phyloP scores from a whole-genome alignment of 2,329 filamentous ascomycete species.

The Aplosporella prunicola region DNA sequence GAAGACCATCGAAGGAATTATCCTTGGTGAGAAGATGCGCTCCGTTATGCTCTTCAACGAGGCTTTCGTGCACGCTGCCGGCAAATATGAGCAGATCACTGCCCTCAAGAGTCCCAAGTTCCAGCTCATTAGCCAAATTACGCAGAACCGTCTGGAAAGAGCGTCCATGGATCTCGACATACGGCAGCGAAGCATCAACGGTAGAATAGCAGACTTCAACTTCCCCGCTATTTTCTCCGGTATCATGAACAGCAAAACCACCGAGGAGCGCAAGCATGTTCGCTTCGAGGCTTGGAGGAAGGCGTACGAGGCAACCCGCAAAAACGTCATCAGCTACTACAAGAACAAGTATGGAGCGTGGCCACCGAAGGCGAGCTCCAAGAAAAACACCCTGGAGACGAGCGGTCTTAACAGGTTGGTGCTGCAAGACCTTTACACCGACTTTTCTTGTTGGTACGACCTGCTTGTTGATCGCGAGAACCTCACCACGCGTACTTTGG shows the following conservation, averaged over 20 bases:
- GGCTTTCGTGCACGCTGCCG: constrained; percentile 82
- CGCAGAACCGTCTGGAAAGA: constrained; percentile 70
- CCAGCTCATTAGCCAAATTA: constrained; percentile 58
- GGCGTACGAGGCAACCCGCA: constrained; percentile 64
- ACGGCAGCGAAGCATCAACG: constrained; percentile 60
- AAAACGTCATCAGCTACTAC: constrained; percentile 63
- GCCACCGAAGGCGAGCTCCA: constrained; percentile 85
- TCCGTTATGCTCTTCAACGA: constrained; percentile 78
- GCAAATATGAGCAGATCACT: constrained; percentile 68
- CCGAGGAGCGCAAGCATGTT: constrained; percentile 64
- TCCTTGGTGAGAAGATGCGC: constrained; percentile 82
- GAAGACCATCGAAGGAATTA: constrained; percentile 78
- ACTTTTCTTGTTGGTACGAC: constrained; percentile 82
- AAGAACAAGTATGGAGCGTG: constrained; percentile 60
- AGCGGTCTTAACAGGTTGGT: constrained; percentile 79
- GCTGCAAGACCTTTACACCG: constrained; percentile 70
- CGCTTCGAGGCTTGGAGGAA: constrained; percentile 77
- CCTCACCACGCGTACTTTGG: constrained; percentile 68
- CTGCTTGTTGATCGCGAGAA: constrained; percentile 71
- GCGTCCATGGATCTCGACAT: constrained; percentile 70
- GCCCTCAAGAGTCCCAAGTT: constrained; percentile 61
- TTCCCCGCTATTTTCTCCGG: constrained; percentile 86
- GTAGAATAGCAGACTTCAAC: constrained; percentile 75
- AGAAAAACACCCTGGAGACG: constrained; percentile 83
- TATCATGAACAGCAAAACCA: constrained; percentile 72